Evolutionary conservation across 768 basidiomycete genomes (phyloP).

Genomic region (Lactarius hengduanensis): DNA sequence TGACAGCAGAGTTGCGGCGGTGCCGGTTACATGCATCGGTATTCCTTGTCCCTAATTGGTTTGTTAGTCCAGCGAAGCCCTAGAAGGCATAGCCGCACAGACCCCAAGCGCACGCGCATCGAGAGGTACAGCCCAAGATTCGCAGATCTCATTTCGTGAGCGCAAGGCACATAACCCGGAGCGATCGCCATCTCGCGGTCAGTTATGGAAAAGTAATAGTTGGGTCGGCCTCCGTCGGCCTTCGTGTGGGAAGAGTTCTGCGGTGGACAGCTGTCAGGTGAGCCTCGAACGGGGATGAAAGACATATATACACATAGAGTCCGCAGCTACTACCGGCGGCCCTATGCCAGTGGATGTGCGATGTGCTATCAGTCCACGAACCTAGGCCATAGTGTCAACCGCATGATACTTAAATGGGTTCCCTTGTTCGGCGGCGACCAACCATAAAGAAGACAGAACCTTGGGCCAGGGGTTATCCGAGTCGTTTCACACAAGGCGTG

Average conservation of each 20-base stretch:
- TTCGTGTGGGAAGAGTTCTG: constrained; percentile 10
- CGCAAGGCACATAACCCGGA: constrained; percentile 1
- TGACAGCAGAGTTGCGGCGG: too few species aligned
- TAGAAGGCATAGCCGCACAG: background rate
- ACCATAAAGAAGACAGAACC: background rate
- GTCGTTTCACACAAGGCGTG: background rate
- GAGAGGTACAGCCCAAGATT: constrained; percentile 1
- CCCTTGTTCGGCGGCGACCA: background rate
- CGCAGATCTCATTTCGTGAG: constrained; percentile 1
- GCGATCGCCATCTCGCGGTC: too few species aligned
- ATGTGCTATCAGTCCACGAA: constrained; percentile 2
- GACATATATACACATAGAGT: background rate
- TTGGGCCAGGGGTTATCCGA: background rate
- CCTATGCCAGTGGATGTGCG: background rate
- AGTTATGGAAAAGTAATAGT: too few species aligned
- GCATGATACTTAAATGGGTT: background rate
- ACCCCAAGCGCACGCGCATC: background rate
- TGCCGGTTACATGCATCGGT: too few species aligned
- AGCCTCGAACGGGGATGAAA: background rate
- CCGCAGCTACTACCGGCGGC: constrained; percentile 3
- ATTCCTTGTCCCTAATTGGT: background rate
- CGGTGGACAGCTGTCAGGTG: background rate
- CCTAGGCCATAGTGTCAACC: background rate
- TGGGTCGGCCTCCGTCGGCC: too few species aligned
- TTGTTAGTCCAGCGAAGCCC: background rate